Percentiles rank a stretch among this genome's conserved stretches.
Conservation (phyloP, 805 yeast genomes). For the Zygoascus biomembranicola region DNA sequence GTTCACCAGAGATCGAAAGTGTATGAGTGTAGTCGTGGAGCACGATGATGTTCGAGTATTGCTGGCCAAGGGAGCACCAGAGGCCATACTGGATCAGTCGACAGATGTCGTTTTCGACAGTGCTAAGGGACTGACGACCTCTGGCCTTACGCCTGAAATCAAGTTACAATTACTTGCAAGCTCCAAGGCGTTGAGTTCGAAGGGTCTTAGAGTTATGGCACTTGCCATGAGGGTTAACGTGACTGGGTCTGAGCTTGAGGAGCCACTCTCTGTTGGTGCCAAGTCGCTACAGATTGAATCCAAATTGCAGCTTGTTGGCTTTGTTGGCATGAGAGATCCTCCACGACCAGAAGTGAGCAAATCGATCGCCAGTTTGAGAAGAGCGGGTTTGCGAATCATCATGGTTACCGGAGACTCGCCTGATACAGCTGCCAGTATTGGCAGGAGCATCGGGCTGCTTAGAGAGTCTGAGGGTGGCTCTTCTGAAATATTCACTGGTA, state of each 20-base stretch:
- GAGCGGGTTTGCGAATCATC: slow-evolving; percentile 42
- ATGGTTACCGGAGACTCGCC: slow-evolving; percentile 39
- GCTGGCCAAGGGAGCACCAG: slow-evolving; percentile 51
- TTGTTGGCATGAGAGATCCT: slow-evolving; percentile 43
- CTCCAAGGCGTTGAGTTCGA: slow-evolving; percentile 34
- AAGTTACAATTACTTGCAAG: slow-evolving; percentile 26
- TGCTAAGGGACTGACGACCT: slow-evolving; percentile 23
- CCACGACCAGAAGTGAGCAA: slow-evolving; percentile 39
- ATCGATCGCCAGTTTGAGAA: slow-evolving; percentile 35
- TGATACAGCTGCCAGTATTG: slow-evolving; percentile 34
- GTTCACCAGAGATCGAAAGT: slow-evolving; percentile 42
- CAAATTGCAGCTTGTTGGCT: slow-evolving; percentile 34
- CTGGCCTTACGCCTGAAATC: neutral
- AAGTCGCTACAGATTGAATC: slow-evolving; percentile 1
- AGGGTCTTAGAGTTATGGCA: slow-evolving; percentile 40
- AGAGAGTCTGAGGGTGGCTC: slow-evolving; percentile 24
- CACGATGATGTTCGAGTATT: slow-evolving; percentile 18
- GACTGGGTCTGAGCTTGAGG: slow-evolving; percentile 11
- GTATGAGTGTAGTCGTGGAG: slow-evolving; percentile 43
- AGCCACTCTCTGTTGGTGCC: slow-evolving; percentile 31
- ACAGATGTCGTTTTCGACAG: slow-evolving; percentile 30
- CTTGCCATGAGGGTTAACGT: slow-evolving; percentile 32
- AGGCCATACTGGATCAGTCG: slow-evolving; percentile 38
- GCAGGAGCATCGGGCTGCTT: slow-evolving; percentile 35
- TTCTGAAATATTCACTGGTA: slow-evolving; percentile 34